Base-by-base conservation (phyloP, 108 stramenopile species). In the Stephanodiscus minutulus region DNA sequence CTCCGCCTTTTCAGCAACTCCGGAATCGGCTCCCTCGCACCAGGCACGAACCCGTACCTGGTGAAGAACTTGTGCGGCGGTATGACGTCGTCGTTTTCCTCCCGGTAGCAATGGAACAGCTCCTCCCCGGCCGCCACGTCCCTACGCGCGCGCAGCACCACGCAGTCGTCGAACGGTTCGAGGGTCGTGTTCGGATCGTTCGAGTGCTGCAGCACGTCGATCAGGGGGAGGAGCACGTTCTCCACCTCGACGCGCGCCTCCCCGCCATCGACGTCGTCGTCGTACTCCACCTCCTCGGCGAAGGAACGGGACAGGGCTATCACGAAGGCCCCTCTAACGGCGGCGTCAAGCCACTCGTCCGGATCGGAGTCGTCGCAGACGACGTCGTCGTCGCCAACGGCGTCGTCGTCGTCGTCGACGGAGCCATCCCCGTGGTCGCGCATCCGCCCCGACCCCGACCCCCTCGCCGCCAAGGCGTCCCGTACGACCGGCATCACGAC, bases 31-130 rank as follows among this genome's bases (percentile, higher is more conserved):
- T 81, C 82, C 39, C 48, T 61, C n/a, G 88, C 84, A 5, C 89
- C 89, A 0, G 91, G 91, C 18, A 90, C 83, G 66, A 92, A 92
- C 2, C 91, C 91, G 83, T 86, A 92, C 31, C 87, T 66, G 0
- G 87, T 90, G 55, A 88, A 92, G 54, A 90, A 92, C 13, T 89
- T 84, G 20, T 87, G 76, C 43, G 82, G 84, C 12, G 91, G 91
- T 80, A 92, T 90, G 24, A 67, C 77, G 49, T 86, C 86, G 29
- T 92, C 91, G 55, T 83, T 70, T 47, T 92, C 91, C 22, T 85
- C 85, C 64, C 83, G 87, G 74, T 92, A 92, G 50, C 78, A 82
- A 64, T 92, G 89, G 15, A 74, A 80, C 8, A 92, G 48, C 72
- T 92, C 91, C 48, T 87, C 85, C 3, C 83, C 88, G 0, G 74